Base-by-base conservation (phyloP, 2,329 filamentous ascomycete species). In the Alternaria conjuncta region DNA sequence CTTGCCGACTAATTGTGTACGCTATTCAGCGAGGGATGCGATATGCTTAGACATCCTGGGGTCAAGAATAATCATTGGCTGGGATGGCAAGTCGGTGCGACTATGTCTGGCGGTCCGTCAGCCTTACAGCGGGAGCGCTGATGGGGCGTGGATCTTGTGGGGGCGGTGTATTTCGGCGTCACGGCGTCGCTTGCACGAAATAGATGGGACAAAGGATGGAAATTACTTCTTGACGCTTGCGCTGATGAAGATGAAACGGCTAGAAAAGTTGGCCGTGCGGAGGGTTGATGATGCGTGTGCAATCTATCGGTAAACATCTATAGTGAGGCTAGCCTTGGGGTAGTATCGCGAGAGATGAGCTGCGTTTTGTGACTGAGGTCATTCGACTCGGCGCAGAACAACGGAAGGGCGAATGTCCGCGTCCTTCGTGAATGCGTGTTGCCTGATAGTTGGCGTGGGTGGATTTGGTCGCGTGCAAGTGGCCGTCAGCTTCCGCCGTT, bases 61-160 rank as follows among this genome's bases (percentile, higher is more conserved):
- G 47, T 60, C 55, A 62, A 51, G 50, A 54, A 58, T 65, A 67
- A 62, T 55, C 57, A 69, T 69, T 71, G 69, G 68, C 10, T 32
- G 30, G 44, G 7, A 46, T 60, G 2, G 3, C 7, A n/a, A 45
- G 43, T 36, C 51, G 25, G 32, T 20, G 57, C 45, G 46, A 57
- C 64, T 64, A 36, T 54, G 49, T 59, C 45, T 56, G 66, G 45
- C 26, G 32, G 44, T 15, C 49, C 55, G 55, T 64, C 60, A 63
- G 61, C 67, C 66, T 67, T 50, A 57, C 55, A 59, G 41, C 21
- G 44, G 53, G 64, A 65, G 59, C 59, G 63, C 61, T 73, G 57
- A 67, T 51, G 55, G 49, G 55, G 55, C 54, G 53, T 56, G 26
- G 23, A 43, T 51, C 55, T 54, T 57, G 50, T 66, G 49, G 55